These are phyloP conservation scores for Metarhizium humberi DNA, from an alignment of 2,329 filamentous ascomycete species.

Conservation along the genomic window DNA sequence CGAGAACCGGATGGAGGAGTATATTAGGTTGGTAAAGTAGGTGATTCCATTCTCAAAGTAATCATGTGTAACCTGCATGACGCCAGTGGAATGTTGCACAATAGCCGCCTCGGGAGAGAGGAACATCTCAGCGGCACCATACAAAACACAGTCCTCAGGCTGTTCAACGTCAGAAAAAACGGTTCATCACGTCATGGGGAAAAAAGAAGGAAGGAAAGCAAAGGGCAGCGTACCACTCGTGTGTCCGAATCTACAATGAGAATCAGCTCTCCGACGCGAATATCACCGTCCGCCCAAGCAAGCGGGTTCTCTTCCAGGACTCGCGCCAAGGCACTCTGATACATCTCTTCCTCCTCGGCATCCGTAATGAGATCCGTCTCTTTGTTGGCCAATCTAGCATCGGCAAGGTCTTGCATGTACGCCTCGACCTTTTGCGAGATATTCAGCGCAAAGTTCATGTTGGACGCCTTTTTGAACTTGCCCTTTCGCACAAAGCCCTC, in stretches of 20 bases:
- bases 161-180: background rate
- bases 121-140: conserved; percentile 64
- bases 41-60: conserved; percentile 68
- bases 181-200: background rate
- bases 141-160: conserved; percentile 57
- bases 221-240: conserved; percentile 33
- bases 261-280: conserved; percentile 54
- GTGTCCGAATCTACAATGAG: conserved; percentile 62
- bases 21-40: conserved; percentile 72
- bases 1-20: conserved; percentile 61
- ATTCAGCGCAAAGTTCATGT: conserved; percentile 64
- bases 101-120: conserved; percentile 61
- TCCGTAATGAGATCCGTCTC: conserved; percentile 15
- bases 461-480: conserved; percentile 66
- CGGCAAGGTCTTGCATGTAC: conserved; percentile 32
- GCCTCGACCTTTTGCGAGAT: conserved; percentile 54
- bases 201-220: background rate
- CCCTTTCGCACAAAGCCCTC: conserved; percentile 44
- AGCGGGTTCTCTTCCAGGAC: conserved; percentile 36
- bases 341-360: conserved; percentile 32
- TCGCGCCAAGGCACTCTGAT: conserved; percentile 37
- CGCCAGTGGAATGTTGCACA: conserved; percentile 62
- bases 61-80: conserved; percentile 65
- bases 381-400: conserved; percentile 9
- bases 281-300: conserved; percentile 51